Percentiles rank a stretch among this genome's conserved stretches.
phyloP scores from a whole-genome alignment of 192 early-diverging fungal genomes.

The Entomortierella lignicola region DNA sequence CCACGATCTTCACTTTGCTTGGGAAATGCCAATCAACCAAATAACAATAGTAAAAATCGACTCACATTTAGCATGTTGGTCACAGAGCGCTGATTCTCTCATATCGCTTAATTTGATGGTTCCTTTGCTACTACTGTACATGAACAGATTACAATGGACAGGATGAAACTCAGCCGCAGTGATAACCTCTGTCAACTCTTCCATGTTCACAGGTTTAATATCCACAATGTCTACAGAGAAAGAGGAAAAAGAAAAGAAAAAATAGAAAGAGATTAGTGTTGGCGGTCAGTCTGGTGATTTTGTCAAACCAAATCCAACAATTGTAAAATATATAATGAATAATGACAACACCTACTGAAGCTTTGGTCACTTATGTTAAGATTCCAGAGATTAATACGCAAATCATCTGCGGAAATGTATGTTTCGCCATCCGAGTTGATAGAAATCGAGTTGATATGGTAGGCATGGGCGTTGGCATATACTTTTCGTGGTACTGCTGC shows the following conservation, averaged over 20 bases:
- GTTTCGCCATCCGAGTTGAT: slow-evolving; percentile 99
- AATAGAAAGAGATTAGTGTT: neutral
- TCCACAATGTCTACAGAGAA: slow-evolving; percentile 99
- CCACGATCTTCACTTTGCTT: too few relatives aligned
- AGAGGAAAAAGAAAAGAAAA: too few relatives aligned
- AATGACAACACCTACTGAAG: slow-evolving; percentile 75
- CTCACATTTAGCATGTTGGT: slow-evolving; percentile 91
- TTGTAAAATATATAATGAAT: neutral
- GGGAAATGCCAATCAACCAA: too few relatives aligned
- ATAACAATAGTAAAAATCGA: too few relatives aligned
- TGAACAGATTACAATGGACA: slow-evolving; percentile 93
- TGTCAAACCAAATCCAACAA: too few relatives aligned
- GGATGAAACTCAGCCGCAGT: slow-evolving; percentile 99
- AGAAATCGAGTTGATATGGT: slow-evolving; percentile 99
- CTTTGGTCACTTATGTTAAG: slow-evolving; percentile 97
- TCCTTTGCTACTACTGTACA: slow-evolving; percentile 98
- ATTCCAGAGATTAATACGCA: slow-evolving; percentile 99
- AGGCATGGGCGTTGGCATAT: slow-evolving; percentile 97
- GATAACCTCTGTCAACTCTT: slow-evolving; percentile 98
- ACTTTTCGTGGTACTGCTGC: slow-evolving; percentile 95
- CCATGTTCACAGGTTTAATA: slow-evolving; percentile 99
- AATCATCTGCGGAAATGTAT: slow-evolving; percentile 96
- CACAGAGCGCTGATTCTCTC: slow-evolving; percentile 94
- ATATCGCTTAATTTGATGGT: slow-evolving; percentile 99
- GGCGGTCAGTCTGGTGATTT: too few relatives aligned